Evolutionary conservation across 2,329 filamentous ascomycete species (phyloP).

Genomic region (Diaporthe citriasiana): DNA sequence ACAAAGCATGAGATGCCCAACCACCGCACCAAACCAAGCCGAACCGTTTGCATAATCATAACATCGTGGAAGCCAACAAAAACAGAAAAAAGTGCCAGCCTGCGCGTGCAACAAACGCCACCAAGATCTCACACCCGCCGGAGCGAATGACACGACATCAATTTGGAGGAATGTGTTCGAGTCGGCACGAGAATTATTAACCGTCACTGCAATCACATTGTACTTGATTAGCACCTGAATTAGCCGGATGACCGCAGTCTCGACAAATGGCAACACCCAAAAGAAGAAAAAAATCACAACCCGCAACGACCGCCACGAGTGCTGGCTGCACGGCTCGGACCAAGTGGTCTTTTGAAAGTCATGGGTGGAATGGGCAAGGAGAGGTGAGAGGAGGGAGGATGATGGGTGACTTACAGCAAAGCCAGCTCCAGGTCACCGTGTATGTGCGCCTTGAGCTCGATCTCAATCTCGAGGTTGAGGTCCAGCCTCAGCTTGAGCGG

Average conservation of each 20-base stretch:
- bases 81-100: not conserved
- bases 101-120: conserved; percentile 25
- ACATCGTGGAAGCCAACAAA: conserved; percentile 30
- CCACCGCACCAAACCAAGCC: not conserved
- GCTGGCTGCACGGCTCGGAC: not conserved
- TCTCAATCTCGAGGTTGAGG: conserved; percentile 83
- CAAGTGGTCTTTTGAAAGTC: not conserved
- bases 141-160: not conserved
- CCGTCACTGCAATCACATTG: conserved; percentile 41
- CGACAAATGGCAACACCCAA: not conserved
- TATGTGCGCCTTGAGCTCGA: conserved; percentile 84
- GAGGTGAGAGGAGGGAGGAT: conserved; percentile 4
- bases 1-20: conserved; percentile 12
- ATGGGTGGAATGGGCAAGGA: not conserved
- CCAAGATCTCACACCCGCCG: not conserved
- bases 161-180: not conserved
- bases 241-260: conserved; percentile 38
- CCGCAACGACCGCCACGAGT: not conserved
- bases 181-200: not conserved
- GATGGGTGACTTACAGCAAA: conserved; percentile 69
- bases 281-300: conserved; percentile 5
- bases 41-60: conserved; percentile 34
- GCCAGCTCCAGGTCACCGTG: conserved; percentile 82
- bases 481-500: conserved; percentile 79
- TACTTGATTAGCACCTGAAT: conserved; percentile 42